Conservation (phyloP, 331 rosid genomes). For the Phaseolus coccineus region DNA sequence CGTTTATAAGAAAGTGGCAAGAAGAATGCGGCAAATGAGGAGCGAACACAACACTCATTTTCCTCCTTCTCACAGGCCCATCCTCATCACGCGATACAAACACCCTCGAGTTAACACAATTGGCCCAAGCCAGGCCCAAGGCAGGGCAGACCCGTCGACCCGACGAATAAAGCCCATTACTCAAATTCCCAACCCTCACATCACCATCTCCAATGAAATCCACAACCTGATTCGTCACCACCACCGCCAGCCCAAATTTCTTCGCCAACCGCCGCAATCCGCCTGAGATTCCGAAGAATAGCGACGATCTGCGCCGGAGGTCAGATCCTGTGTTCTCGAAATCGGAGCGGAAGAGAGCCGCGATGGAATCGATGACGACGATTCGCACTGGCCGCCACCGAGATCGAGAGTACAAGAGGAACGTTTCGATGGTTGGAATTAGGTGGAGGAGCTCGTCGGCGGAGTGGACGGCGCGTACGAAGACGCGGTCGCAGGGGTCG, state of each 20-base stretch:
- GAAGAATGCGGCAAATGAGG: constrained; percentile 80
- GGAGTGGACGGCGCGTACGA: constrained; percentile 55
- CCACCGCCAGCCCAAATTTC: constrained; percentile 66
- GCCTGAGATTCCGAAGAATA: constrained; percentile 80
- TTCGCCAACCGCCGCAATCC: constrained; percentile 65
- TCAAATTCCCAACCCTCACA: constrained; percentile 67
- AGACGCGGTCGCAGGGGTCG: constrained; percentile 60
- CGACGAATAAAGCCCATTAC: constrained; percentile 52
- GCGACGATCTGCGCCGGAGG: constrained; percentile 66
- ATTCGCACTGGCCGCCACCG: constrained; percentile 59
- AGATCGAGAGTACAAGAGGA: constrained; percentile 35
- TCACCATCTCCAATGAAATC: constrained; percentile 60
- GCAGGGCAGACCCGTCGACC: constrained; percentile 81
- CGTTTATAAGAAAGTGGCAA: constrained; percentile 57
- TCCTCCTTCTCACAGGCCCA: constrained; percentile 50
- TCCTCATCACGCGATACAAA: constrained; percentile 63
- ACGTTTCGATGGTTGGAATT: constrained; percentile 58
- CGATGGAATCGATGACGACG: constrained; percentile 55
- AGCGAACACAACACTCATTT: constrained; percentile 70
- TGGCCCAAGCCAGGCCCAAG: constrained; percentile 80
- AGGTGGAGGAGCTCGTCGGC: constrained; percentile 57
- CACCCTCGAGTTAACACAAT: constrained; percentile 86
- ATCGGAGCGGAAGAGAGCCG: constrained; percentile 54
- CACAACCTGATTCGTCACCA: constrained; percentile 83
- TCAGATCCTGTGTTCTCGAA: constrained; percentile 53